Conservation (phyloP, 345 rosid species). For the Melaleuca quinquenervia region DNA sequence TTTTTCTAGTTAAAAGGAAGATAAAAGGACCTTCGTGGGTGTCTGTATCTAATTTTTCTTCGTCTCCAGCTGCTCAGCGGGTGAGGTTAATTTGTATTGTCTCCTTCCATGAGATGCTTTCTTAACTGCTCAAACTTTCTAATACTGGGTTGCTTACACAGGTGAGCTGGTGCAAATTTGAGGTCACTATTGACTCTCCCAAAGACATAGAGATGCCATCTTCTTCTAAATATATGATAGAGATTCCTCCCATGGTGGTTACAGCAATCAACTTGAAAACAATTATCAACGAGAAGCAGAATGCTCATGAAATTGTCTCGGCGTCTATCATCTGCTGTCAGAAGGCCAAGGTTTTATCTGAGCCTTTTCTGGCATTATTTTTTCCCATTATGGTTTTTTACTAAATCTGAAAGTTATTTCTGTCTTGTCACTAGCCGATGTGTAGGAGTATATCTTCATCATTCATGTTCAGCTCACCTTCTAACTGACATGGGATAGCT, state of each 20-base stretch:
- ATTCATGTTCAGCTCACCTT: background rate
- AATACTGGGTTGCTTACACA: slow-evolving; percentile 17
- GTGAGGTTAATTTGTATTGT: slow-evolving; percentile 31
- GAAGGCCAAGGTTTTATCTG: slow-evolving; percentile 76
- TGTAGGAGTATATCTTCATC: background rate
- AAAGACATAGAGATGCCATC: slow-evolving; percentile 47
- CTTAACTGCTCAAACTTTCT: background rate
- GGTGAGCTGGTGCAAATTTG: slow-evolving; percentile 99
- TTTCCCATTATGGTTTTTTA: background rate
- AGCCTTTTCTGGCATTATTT: slow-evolving; percentile 1
- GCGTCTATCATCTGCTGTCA: slow-evolving; percentile 89
- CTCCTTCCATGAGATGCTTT: slow-evolving; percentile 2
- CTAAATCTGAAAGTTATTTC: background rate
- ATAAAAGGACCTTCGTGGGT: slow-evolving; percentile 94
- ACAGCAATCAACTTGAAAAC: slow-evolving; percentile 93
- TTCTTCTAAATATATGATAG: slow-evolving; percentile 32
- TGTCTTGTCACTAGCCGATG: background rate
- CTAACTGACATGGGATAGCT: background rate
- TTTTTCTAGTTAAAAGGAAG: slow-evolving; percentile 81
- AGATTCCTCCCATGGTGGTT: slow-evolving; percentile 79
- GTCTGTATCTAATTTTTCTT: slow-evolving; percentile 61
- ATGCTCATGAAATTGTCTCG: slow-evolving; percentile 75
- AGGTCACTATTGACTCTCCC: slow-evolving; percentile 57
- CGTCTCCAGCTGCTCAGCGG: slow-evolving; percentile 58
- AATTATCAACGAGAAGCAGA: slow-evolving; percentile 67